Evolutionary conservation across 1,284 basidiomycete genomes (phyloP).

Genomic region (Fomitopsis betulina): DNA sequence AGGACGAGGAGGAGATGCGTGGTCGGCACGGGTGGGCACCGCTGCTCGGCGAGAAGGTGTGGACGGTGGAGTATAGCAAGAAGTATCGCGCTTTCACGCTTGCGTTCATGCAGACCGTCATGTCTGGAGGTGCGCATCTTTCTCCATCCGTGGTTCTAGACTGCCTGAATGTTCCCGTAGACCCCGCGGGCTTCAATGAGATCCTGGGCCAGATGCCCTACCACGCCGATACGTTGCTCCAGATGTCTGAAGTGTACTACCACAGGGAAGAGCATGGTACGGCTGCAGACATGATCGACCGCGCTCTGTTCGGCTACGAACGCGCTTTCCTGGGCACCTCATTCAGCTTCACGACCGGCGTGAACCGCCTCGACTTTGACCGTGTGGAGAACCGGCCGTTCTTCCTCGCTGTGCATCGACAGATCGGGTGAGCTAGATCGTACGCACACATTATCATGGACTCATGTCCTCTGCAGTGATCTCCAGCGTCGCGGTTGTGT

Average conservation of each 20-base stretch:
- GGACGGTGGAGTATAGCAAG: constrained; percentile 82
- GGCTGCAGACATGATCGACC: constrained; percentile 81
- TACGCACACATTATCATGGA: not conserved
- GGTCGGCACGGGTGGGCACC: constrained; percentile 38
- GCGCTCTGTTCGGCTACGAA: constrained; percentile 87
- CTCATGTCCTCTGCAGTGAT: constrained; percentile 45
- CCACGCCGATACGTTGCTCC: constrained; percentile 89
- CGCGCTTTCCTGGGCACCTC: constrained; percentile 72
- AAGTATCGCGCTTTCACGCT: constrained; percentile 78
- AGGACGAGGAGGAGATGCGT: constrained; percentile 47
- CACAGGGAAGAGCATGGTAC: constrained; percentile 85
- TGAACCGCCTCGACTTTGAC: constrained; percentile 83
- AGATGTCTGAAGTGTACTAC: constrained; percentile 79
- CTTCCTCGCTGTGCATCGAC: constrained; percentile 76
- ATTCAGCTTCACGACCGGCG: constrained; percentile 78
- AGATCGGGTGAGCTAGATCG: constrained; percentile 49
- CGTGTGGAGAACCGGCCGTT: constrained; percentile 83
- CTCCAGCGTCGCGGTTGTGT: constrained; percentile 84
- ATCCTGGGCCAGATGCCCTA: constrained; percentile 62
- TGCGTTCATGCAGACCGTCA: constrained; percentile 76
- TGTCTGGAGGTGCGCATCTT: constrained; percentile 66
- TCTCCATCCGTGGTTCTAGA: not conserved
- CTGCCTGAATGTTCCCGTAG: constrained; percentile 30
- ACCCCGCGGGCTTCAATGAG: constrained; percentile 63
- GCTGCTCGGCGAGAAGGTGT: constrained; percentile 65